Evolutionary conservation across 1,284 basidiomycete genomes (phyloP), one percentile per base, ranked within the genome.

Genomic region (Malassezia obtusa): DNA sequence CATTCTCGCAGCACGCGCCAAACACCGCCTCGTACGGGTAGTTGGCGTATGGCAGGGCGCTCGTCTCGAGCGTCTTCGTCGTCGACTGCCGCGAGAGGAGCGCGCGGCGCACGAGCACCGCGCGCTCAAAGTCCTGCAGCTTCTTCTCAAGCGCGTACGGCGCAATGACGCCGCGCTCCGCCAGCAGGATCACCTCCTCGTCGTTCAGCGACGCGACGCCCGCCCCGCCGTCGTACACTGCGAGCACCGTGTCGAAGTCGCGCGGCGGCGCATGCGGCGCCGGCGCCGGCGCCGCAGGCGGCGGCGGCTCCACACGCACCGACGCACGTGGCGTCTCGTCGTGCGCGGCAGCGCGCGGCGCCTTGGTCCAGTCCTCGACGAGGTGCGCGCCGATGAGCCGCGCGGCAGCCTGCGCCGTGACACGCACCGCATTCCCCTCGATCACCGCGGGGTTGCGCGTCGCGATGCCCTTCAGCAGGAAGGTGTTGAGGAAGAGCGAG

Each of bases 1-100:
- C 94, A 74, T 99, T 99, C 78, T 99, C 94, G 76, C 94, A 99
- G 77, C 94, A 99, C 4, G 92, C 91, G 57, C 92, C 92, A 62
- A 92, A 82, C 49, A 99, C 90, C 24, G 86, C 83, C 35, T 85
- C 84, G 77, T 98, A 99, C 77, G 96, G 89, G 77, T 94, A 99
- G 74, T 84, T 78, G 31, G 80, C 73, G 80, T 86, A 83, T 0
- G 94, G 94, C 15, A 98, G 78, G 41, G 84, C 81, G 1, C 87
- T 91, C 21, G 76, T 63, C 74, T 98, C 94, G 39, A 98, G 80
- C 0, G 87, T 87, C 75, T 86, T 83, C 0, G 88, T 94, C 30
- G 78, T 75, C 1, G 89, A 89, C 1, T 88, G 83, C 24, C 92
- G 88, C 45, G 92, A 95, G 57, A 98, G 85, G 63, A 98, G 79